Evolutionary conservation across 2,329 filamentous ascomycete species (phyloP).

Genomic region (Myotisia sp.): DNA sequence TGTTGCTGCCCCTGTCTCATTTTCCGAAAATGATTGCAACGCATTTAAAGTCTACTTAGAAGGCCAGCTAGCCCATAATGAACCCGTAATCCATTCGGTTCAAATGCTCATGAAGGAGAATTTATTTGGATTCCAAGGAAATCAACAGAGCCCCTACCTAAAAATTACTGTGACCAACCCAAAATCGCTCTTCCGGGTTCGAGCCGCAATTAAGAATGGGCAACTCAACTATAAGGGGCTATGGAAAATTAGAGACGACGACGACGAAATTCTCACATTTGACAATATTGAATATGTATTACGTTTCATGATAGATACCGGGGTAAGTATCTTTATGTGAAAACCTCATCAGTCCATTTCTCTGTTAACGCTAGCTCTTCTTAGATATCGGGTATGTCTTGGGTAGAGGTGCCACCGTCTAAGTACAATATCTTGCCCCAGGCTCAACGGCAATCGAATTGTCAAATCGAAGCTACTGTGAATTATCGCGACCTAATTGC

Average conservation of each 20-base stretch:
- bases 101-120: conserved; percentile 75
- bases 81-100: conserved; percentile 64
- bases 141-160: conserved; percentile 77
- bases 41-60: conserved; percentile 72
- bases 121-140: conserved; percentile 87
- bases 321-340: conserved; percentile 36
- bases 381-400: conserved; percentile 85
- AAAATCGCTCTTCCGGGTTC: conserved; percentile 63
- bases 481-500: conserved; percentile 72
- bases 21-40: conserved; percentile 62
- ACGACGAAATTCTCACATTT: conserved; percentile 65
- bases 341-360: neutral
- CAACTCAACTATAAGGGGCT: conserved; percentile 77
- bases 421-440: conserved; percentile 58
- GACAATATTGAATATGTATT: conserved; percentile 93
- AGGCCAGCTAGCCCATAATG: conserved; percentile 56
- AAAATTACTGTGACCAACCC: conserved; percentile 89
- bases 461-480: conserved; percentile 85
- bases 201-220: conserved; percentile 58
- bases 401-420: conserved; percentile 70
- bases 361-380: conserved; percentile 7
- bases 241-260: conserved; percentile 54
- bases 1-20: conserved; percentile 70
- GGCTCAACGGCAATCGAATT: conserved; percentile 66
- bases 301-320: conserved; percentile 95